Evolutionary conservation across 306 rosid genomes (phyloP).

Genomic region (Astragalus glycyphyllos): DNA sequence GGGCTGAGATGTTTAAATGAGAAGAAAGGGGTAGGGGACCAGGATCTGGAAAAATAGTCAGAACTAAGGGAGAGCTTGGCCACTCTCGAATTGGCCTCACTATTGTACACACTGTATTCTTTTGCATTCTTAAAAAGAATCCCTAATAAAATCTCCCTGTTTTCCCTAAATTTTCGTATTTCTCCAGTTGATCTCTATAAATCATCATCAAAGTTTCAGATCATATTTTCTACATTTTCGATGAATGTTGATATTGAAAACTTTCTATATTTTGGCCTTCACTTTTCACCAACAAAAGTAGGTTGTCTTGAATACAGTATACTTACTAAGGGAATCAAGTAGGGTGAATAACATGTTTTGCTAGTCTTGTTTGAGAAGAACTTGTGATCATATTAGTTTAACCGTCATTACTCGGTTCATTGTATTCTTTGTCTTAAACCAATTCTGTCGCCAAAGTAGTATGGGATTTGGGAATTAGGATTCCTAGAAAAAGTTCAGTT

Average conservation of each 20-base stretch:
- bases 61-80: no score
- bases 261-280: neutral
- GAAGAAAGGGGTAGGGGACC: no score
- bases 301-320: slow-evolving; percentile 13
- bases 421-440: neutral
- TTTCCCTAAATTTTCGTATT: no score
- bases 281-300: neutral
- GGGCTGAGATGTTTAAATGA: no score
- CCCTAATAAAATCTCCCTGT: no score
- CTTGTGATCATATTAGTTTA: slow-evolving; percentile 23
- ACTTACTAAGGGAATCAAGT: slow-evolving; percentile 8
- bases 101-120: no score
- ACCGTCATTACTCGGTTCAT: neutral
- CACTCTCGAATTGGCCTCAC: no score
- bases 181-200: no score
- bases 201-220: slow-evolving; percentile 22
- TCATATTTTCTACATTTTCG: neutral
- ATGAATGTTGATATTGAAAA: neutral
- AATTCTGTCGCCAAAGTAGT: neutral
- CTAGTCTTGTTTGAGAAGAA: neutral
- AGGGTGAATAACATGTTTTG: neutral
- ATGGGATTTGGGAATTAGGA: neutral
- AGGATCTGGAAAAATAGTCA: no score
- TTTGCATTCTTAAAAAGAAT: no score
- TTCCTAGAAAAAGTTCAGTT: no score